Conservation (phyloP, 371 early-diverging fungal genomes). For the Dinochytrium kinnereticum region DNA sequence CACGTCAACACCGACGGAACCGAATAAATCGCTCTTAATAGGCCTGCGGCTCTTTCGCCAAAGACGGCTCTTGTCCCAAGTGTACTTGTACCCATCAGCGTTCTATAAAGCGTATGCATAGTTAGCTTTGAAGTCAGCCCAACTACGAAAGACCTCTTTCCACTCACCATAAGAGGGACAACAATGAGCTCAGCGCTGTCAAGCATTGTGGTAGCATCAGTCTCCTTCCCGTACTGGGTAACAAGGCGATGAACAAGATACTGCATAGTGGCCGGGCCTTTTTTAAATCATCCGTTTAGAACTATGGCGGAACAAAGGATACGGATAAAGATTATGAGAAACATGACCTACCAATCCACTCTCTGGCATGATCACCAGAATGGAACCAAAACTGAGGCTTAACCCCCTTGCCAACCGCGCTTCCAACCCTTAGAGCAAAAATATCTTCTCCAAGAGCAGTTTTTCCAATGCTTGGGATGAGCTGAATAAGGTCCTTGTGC, state of each 20-base stretch:
- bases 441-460: slow-evolving; percentile 58
- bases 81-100: slow-evolving; percentile 66
- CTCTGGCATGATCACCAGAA: slow-evolving; percentile 62
- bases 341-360: slow-evolving; percentile 54
- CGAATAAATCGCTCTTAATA: slow-evolving; percentile 36
- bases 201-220: slow-evolving; percentile 41
- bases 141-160: no score
- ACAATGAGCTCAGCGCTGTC: slow-evolving; percentile 54
- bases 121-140: no score
- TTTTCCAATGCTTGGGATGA: slow-evolving; percentile 60
- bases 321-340: background rate
- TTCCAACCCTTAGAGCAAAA: slow-evolving; percentile 56
- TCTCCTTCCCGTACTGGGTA: slow-evolving; percentile 48
- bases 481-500: slow-evolving; percentile 47
- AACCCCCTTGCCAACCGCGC: slow-evolving; percentile 18
- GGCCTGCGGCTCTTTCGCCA: slow-evolving; percentile 68
- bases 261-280: slow-evolving; percentile 49
- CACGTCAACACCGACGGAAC: slow-evolving; percentile 41
- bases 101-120: no score
- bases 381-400: slow-evolving; percentile 61
- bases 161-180: slow-evolving; percentile 61
- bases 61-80: slow-evolving; percentile 56
- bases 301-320: background rate
- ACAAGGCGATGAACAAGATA: slow-evolving; percentile 56
- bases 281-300: background rate